These are phyloP conservation scores for Metschnikowia bowlesiae DNA, from an alignment of 805 yeast species.

Conservation along the genomic window DNA sequence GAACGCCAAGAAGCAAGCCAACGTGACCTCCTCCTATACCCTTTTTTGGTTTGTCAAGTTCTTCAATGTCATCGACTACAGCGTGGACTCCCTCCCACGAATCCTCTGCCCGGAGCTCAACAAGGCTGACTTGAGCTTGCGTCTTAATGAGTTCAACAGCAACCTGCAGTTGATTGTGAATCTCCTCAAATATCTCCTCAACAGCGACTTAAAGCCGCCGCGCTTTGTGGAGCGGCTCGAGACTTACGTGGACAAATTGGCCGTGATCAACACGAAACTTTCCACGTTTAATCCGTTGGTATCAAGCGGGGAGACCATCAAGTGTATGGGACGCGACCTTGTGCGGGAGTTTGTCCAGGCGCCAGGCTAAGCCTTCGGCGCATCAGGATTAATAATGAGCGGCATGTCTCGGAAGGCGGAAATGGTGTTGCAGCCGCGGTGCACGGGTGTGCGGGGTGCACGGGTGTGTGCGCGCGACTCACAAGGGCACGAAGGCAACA, in stretches of 20 bases:
- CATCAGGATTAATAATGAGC: too few relatives aligned
- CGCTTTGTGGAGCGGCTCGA: conserved; percentile 9
- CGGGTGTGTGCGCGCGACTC: conserved; percentile 1
- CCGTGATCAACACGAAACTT: conserved; percentile 16
- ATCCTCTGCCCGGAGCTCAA: conserved; percentile 12
- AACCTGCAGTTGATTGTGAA: conserved; percentile 32
- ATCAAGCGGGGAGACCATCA: conserved; percentile 11
- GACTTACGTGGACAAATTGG: conserved; percentile 9
- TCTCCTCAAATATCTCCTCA: conserved; percentile 25
- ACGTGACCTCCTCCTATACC: conserved; percentile 18
- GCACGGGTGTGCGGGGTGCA: background rate
- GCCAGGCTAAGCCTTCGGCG: background rate
- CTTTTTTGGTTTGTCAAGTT: conserved; percentile 34
- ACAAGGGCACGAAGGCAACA: conserved; percentile 3
- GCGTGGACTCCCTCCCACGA: conserved; percentile 19
- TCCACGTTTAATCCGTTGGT: conserved; percentile 20
- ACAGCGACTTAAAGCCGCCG: conserved; percentile 9
- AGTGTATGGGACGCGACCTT: conserved; percentile 5
- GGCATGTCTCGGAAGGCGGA: too few relatives aligned
- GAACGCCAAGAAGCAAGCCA: conserved; percentile 13
- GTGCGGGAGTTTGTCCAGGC: background rate
- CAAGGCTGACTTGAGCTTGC: conserved; percentile 18
- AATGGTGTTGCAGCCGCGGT: background rate
- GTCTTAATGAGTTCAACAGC: conserved; percentile 29
- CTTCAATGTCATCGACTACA: conserved; percentile 34